These are phyloP conservation scores for Tausonia pullulans DNA, from an alignment of 1,284 basidiomycete species.

Conservation along the genomic window DNA sequence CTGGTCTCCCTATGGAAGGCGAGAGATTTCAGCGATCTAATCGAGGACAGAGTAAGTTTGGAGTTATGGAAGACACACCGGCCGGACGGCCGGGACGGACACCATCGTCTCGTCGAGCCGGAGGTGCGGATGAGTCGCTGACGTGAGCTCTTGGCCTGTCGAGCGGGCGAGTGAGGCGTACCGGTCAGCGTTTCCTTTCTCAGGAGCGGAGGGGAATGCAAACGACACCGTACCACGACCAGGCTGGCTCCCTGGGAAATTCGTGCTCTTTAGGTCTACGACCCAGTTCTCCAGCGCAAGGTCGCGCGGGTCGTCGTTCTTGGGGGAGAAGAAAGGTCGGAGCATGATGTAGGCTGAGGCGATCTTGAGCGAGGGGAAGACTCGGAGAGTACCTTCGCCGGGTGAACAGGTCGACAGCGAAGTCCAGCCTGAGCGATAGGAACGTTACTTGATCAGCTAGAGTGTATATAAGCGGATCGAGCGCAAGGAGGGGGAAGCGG, in stretches of 20 bases:
- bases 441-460: not conserved
- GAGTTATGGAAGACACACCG: constrained; percentile 23
- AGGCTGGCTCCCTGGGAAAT: constrained; percentile 45
- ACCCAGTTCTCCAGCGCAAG: constrained; percentile 52
- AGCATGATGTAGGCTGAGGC: constrained; percentile 65
- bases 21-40: not conserved
- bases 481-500: not conserved
- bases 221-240: constrained; percentile 2
- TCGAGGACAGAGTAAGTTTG: too few species aligned
- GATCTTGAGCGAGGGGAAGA: constrained; percentile 62
- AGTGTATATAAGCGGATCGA: not conserved
- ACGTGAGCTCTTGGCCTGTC: constrained; percentile 49
- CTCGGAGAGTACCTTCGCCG: constrained; percentile 59
- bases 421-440: constrained; percentile 41
- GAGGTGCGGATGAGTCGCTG: constrained; percentile 58
- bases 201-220: not conserved
- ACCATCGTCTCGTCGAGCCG: constrained; percentile 56
- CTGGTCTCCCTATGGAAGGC: not conserved
- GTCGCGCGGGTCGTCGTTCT: constrained; percentile 15
- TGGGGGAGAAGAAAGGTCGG: constrained; percentile 55
- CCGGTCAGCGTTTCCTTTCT: constrained; percentile 14
- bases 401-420: constrained; percentile 49
- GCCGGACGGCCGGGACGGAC: constrained; percentile 56
- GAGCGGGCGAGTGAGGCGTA: constrained; percentile 39
- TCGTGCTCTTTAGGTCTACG: constrained; percentile 46